A percentile compares a stretch with the other conserved stretches of the same genome.
phyloP scores from a whole-genome alignment of 106 monocot species.

The Posidonia australis region DNA sequence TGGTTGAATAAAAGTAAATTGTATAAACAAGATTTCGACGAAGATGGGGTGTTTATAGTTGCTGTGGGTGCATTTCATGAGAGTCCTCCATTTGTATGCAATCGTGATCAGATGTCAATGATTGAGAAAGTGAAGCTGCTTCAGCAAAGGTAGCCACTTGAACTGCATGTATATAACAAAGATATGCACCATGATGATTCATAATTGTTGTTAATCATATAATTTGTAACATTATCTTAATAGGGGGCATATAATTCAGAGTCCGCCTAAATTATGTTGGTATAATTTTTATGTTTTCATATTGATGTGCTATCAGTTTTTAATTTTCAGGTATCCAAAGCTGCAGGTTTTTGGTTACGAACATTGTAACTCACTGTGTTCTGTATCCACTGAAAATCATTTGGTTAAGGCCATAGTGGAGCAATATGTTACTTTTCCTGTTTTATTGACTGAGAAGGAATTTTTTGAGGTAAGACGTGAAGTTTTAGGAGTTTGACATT shows the following conservation, averaged over 20 bases:
- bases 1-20: constrained; percentile 1
- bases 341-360: constrained; percentile 14
- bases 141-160: constrained; percentile 2
- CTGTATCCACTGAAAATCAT: constrained; percentile 3
- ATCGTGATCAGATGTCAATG: neutral
- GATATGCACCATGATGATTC: neutral
- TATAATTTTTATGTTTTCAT: no score
- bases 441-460: constrained; percentile 9
- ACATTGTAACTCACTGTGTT: constrained; percentile 4
- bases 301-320: neutral
- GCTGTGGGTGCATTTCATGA: neutral
- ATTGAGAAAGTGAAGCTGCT: constrained; percentile 4
- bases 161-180: neutral
- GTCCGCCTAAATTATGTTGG: no score
- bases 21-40: neutral
- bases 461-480: constrained; percentile 11
- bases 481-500: no score
- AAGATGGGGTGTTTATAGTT: neutral
- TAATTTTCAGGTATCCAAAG: constrained; percentile 12
- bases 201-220: no score
- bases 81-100: neutral
- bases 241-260: no score
- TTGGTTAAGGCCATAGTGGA: constrained; percentile 8
- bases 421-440: constrained; percentile 15
- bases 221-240: no score